Percentiles rank a stretch among this genome's conserved stretches.
These are phyloP conservation scores for Fraxinus pennsylvanica DNA, from an alignment of 257 asterid genomes.

Conservation along the genomic window DNA sequence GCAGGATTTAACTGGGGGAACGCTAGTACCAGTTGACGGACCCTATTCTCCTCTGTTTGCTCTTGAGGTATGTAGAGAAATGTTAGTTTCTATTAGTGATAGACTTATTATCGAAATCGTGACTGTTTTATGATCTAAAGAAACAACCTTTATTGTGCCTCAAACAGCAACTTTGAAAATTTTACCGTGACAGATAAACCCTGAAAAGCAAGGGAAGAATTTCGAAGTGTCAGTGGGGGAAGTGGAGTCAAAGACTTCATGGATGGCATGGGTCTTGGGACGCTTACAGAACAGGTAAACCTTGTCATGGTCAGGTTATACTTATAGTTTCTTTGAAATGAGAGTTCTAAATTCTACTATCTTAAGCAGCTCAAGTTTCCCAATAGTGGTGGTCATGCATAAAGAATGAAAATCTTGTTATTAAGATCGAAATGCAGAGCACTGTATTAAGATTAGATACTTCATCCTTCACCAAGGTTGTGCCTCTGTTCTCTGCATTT, in stretches of 20 bases:
- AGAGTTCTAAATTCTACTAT: neutral
- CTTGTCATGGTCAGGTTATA: neutral
- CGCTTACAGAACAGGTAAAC: slow-evolving; percentile 88
- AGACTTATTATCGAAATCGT: slow-evolving; percentile 13
- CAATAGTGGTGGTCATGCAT: neutral
- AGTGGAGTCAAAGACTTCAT: slow-evolving; percentile 90
- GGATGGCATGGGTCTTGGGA: slow-evolving; percentile 99
- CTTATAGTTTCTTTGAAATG: neutral
- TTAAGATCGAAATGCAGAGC: neutral
- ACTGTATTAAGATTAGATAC: neutral
- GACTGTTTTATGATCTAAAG: slow-evolving; percentile 8
- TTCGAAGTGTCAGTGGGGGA: slow-evolving; percentile 78
- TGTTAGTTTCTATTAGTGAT: slow-evolving; percentile 15
- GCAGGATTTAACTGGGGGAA: slow-evolving; percentile 93
- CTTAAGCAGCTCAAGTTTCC: neutral
- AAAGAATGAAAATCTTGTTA: neutral
- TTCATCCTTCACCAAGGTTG: neutral
- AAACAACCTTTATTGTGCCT: slow-evolving; percentile 15
- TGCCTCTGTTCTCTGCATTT: neutral
- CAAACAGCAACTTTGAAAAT: slow-evolving; percentile 27
- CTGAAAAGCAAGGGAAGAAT: slow-evolving; percentile 93
- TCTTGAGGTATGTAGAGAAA: slow-evolving; percentile 71
- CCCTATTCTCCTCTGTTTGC: slow-evolving; percentile 90
- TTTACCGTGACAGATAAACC: slow-evolving; percentile 71
- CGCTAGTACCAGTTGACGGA: slow-evolving; percentile 86